These are phyloP conservation scores for Immersiporthe knoxdaviesiana DNA, from an alignment of 2,329 filamentous ascomycete genomes.

Conservation along the genomic window DNA sequence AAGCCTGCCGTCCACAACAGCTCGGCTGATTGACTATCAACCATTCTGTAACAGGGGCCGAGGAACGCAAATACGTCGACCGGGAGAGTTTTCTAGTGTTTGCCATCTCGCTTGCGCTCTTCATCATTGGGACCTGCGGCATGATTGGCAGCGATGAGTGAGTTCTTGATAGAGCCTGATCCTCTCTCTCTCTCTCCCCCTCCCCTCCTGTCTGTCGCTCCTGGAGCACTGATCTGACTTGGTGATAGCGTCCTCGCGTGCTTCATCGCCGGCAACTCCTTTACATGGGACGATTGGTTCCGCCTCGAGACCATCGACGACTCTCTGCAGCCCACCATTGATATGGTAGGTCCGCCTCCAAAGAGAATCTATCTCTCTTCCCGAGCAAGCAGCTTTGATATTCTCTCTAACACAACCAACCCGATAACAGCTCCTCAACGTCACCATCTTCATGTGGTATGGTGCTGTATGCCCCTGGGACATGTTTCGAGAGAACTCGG, in stretches of 20 bases:
- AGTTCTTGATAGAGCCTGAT: conserved; percentile 13
- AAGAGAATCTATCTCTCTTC: background rate
- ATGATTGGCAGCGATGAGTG: conserved; percentile 82
- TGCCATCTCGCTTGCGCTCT: conserved; percentile 81
- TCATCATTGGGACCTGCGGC: conserved; percentile 84
- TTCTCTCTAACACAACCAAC: background rate
- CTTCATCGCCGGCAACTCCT: conserved; percentile 88
- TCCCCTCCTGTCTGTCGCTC: too few species aligned
- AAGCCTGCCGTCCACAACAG: too few species aligned
- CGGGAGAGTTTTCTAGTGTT: conserved; percentile 87
- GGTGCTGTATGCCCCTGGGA: conserved; percentile 84
- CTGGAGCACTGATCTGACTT: background rate
- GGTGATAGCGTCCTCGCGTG: conserved; percentile 70
- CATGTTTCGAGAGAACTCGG: conserved; percentile 65
- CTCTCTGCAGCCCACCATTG: conserved; percentile 89
- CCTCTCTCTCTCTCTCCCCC: too few species aligned
- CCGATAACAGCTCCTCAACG: conserved; percentile 69
- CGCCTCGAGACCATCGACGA: conserved; percentile 86
- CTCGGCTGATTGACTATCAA: conserved; percentile 4
- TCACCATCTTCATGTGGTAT: conserved; percentile 88
- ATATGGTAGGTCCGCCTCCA: conserved; percentile 64
- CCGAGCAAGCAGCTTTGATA: background rate
- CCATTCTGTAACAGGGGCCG: conserved; percentile 52
- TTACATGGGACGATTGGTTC: conserved; percentile 96
- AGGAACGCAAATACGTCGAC: conserved; percentile 80